phyloP scores from a whole-genome alignment of 306 rosid genomes.

The Sesbania bispinosa region DNA sequence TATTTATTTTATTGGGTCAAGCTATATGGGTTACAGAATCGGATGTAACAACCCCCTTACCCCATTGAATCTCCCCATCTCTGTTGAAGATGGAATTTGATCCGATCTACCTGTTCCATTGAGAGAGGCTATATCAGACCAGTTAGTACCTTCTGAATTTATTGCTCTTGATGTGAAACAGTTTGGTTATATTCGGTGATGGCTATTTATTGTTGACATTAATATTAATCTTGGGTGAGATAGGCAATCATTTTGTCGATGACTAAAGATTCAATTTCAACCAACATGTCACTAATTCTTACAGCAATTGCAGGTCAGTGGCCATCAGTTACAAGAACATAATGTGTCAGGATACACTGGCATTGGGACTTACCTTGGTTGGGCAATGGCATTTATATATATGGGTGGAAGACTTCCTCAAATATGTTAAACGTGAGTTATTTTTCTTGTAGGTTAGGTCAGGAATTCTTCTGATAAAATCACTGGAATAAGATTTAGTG shows the following conservation, averaged over 20 bases:
- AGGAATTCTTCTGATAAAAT: not conserved
- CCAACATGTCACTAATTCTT: not conserved
- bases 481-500: too few species aligned
- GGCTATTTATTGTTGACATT: not conserved
- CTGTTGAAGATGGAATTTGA: not conserved
- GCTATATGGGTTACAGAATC: not conserved
- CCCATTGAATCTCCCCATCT: too few species aligned
- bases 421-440: slow-evolving; percentile 66
- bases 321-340: slow-evolving; percentile 24
- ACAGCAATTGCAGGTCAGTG: slow-evolving; percentile 40
- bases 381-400: slow-evolving; percentile 80
- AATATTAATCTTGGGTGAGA: not conserved
- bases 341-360: slow-evolving; percentile 23
- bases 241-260: not conserved
- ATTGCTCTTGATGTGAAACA: not conserved
- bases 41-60: too few species aligned
- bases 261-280: not conserved
- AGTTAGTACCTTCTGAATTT: not conserved
- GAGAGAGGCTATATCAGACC: not conserved
- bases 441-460: not conserved
- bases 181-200: not conserved
- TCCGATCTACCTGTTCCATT: not conserved
- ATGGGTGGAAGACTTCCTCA: slow-evolving; percentile 89
- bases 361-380: slow-evolving; percentile 65
- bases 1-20: not conserved